phyloP scores from a whole-genome alignment of 1,284 basidiomycete species.

The Paramarasmius palmivorus region DNA sequence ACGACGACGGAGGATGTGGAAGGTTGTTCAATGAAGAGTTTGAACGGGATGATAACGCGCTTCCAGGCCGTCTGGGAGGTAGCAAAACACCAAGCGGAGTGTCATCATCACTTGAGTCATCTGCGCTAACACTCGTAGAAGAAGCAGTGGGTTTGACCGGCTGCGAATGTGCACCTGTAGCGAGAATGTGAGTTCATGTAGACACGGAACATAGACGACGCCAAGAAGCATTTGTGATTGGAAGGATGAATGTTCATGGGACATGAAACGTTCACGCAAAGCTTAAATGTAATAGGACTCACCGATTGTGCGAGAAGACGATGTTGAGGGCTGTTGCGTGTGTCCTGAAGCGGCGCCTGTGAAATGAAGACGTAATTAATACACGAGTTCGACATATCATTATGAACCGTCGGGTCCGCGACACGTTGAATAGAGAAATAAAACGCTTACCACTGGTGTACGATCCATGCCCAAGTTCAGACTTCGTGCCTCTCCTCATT shows the following conservation, averaged over 20 bases:
- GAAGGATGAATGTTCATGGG: too few species aligned
- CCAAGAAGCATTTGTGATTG: too few species aligned
- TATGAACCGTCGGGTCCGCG: too few species aligned
- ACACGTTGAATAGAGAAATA: neutral
- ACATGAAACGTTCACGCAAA: neutral
- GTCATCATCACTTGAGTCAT: conserved; percentile 38
- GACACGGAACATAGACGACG: too few species aligned
- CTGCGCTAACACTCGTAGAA: conserved; percentile 24
- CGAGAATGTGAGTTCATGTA: too few species aligned
- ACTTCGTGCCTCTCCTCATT: conserved; percentile 29
- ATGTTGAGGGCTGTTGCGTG: too few species aligned
- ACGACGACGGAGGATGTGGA: conserved; percentile 8
- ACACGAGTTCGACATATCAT: too few species aligned
- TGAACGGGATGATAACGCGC: conserved; percentile 33
- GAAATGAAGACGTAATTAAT: too few species aligned
- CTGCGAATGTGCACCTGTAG: too few species aligned
- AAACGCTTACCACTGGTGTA: conserved; percentile 9
- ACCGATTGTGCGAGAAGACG: too few species aligned
- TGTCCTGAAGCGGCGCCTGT: too few species aligned
- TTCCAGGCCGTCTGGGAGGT: conserved; percentile 40
- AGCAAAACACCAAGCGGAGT: conserved; percentile 46
- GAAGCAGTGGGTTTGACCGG: neutral
- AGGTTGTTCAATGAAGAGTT: conserved; percentile 9
- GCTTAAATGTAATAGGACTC: neutral
- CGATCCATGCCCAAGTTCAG: conserved; percentile 40